phyloP scores from a whole-genome alignment of 2,329 filamentous ascomycete genomes.

The Alternaria infectoria region DNA sequence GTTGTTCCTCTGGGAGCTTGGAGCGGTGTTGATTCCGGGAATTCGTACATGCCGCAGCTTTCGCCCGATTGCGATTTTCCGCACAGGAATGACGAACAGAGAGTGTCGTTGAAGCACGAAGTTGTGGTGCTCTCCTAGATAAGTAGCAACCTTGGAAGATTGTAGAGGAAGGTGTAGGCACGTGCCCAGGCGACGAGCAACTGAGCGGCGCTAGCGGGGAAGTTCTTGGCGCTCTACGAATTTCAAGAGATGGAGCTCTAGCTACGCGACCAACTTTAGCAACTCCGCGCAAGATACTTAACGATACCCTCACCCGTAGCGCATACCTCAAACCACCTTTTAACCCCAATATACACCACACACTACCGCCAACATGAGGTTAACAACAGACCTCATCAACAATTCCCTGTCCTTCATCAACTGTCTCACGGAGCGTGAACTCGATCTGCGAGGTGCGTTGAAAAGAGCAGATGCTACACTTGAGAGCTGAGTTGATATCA shows the following conservation, averaged over 20 bases:
- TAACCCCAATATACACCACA: neutral
- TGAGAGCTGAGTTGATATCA: slow-evolving; percentile 85
- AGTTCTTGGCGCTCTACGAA: slow-evolving; percentile 10
- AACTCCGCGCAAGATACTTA: neutral
- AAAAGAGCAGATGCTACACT: slow-evolving; percentile 98
- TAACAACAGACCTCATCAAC: slow-evolving; percentile 93
- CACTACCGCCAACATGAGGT: slow-evolving; percentile 70
- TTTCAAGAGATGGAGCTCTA: slow-evolving; percentile 11
- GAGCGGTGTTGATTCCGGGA: neutral
- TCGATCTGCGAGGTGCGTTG: slow-evolving; percentile 98
- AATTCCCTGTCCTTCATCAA: slow-evolving; percentile 97
- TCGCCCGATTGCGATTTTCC: neutral
- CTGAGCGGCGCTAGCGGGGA: slow-evolving; percentile 8
- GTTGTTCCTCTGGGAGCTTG: neutral
- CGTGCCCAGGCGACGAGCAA: neutral
- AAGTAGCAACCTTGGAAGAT: neutral
- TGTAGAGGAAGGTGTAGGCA: neutral
- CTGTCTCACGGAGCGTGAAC: slow-evolving; percentile 96
- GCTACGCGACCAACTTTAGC: slow-evolving; percentile 4
- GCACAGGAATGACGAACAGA: neutral
- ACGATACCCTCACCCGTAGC: neutral
- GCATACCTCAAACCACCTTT: neutral
- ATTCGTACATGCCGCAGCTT: neutral
- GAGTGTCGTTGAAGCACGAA: neutral
- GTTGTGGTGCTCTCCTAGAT: neutral